Conservation (phyloP, 257 asterid species). For the Forsythia suspensa region DNA sequence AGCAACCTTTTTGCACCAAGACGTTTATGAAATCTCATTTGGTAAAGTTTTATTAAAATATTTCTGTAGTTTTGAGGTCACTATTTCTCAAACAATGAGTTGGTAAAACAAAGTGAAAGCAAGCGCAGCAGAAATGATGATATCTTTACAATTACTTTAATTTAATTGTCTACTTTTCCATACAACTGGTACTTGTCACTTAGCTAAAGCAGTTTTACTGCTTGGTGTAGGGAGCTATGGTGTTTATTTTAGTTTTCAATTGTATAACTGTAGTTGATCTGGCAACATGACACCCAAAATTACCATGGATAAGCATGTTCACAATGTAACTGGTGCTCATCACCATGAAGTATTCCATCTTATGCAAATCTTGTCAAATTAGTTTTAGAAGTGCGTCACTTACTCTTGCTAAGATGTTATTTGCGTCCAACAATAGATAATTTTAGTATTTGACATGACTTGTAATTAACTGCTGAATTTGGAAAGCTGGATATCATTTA, state of each 20-base stretch:
- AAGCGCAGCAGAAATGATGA: not conserved
- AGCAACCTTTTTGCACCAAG: not conserved
- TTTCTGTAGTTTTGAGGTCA: not conserved
- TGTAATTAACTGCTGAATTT: not conserved
- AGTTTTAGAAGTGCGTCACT: not conserved
- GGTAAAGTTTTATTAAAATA: not conserved
- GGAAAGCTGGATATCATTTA: constrained; percentile 2
- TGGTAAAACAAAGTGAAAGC: not conserved
- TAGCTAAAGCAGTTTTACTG: not conserved
- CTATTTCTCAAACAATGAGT: not conserved
- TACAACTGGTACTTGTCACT: not conserved
- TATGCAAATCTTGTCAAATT: not conserved
- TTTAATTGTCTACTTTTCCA: not conserved
- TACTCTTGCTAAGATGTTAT: not conserved
- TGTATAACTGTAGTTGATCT: too few relatives aligned
- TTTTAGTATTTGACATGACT: not conserved
- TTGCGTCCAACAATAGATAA: not conserved
- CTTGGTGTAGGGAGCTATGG: not conserved
- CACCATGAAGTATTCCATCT: not conserved
- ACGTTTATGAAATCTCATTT: not conserved
- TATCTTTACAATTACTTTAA: not conserved
- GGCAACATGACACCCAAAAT: too few relatives aligned
- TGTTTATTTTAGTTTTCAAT: too few relatives aligned
- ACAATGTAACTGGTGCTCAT: not conserved
- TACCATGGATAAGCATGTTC: too few relatives aligned